Evolutionary conservation across 352 stramenopile species (phyloP), one percentile per base, ranked within the genome.

Genomic region (Pythium sukuiense): DNA sequence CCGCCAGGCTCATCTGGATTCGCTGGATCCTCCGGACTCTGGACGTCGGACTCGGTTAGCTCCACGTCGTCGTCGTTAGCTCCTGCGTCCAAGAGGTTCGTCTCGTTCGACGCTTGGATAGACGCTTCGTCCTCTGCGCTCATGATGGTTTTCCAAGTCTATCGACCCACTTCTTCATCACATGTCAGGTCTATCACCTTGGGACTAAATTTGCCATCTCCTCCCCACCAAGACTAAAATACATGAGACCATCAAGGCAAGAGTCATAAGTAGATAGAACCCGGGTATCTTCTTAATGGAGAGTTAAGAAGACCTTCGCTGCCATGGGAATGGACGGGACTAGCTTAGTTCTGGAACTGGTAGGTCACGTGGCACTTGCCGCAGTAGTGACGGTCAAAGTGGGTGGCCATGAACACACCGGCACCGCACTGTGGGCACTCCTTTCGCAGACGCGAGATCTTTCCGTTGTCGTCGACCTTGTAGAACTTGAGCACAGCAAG

Each of bases 341-440:
- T 26, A 49, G 26, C 55, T 68, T 72, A 72, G 53, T 72, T 72
- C 81, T 93, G 85, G 82, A 95, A 95, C 76, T 95, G 81, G 89
- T 98, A 99, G 30, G 97, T 99, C 74, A 98, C 96, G 82, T 97
- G 90, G 83, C 95, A 99, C 88, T 99, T 99, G 82, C 98, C 98
- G 81, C 98, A 99, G 90, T 99, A 99, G 88, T 99, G 98, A 69
- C 98, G 96, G 89, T 99, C 97, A 61, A 98, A 94, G 89, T 99
- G 98, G 59, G 98, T 98, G 71, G 98, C 98, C 97, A 99, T 99
- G 93, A 99, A 99, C 65, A 98, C 97, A 73, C 98, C 97, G 74
- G 97, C 97, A 80, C 97, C 97, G 76, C 97, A 99, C 37, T 88
- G 81, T 67, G 97, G 97, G 83, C 92, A 99, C 80, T 99, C 98